Base-by-base conservation (phyloP, 805 yeast species). In the Wickerhamomyces tratensis region DNA sequence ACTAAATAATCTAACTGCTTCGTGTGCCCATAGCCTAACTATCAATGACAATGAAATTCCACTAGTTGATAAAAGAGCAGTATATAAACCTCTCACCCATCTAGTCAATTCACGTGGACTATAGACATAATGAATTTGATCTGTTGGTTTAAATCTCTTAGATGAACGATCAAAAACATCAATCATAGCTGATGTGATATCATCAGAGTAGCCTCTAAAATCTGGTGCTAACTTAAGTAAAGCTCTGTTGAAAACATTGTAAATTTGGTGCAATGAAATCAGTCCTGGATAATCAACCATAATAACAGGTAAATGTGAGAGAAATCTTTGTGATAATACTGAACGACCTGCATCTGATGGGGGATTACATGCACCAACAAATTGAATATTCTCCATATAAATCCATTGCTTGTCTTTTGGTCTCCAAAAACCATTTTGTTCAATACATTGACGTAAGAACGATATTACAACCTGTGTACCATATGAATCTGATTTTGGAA, bases 361-460 rank as follows among this genome's bases (percentile, higher is more conserved):
- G 1, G 96, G 93, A 54, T 91, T 91, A 58, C 98, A 91, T 0
- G 98, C 97, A 8, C 94, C 97, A n/a, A 88, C 93, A 62, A 91
- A 71, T 53, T 84, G 94, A 27, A 91, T 68, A 38, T 79, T 71
- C 14, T 69, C 64, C 8, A 87, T 46, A 0, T 64, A 48, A 2
- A 89, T 77, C 95, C 96, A 91, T 26, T 69, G 68, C 39, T 69
- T 67, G 29, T 75, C 76, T 10, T 61, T 52, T 0, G 70, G 60
- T 40, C 76, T 69, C 93, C 95, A 87, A 55, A 87, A 91, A 0
- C 97, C 96, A 1, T 65, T 58, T 20, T 72, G 72, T 49, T 83
- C 91, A 7, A 86, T 64, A 54, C 91, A 53, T 51, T 86, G 91
- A 38, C 97, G 73, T 45, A 91, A 53, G 36, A 89, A 74, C 1